Conservation (phyloP, 352 stramenopile genomes). For the Bremia lactucae region DNA sequence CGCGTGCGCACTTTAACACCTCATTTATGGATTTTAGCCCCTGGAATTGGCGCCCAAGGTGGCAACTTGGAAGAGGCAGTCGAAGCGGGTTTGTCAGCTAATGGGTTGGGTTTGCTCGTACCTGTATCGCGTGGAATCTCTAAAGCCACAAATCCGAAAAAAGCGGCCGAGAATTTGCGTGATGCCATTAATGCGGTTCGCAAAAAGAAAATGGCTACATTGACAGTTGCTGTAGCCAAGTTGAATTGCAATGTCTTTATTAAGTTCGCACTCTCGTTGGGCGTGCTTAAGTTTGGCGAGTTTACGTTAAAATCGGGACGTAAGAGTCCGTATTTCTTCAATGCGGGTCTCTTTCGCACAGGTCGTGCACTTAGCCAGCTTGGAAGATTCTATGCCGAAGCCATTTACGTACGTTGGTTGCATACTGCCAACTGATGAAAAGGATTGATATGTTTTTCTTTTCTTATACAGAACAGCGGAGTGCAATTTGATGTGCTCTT, state of each 20-base stretch:
- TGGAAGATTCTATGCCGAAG: slow-evolving; percentile 90
- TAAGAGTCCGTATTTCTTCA: slow-evolving; percentile 99
- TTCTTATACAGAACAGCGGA: slow-evolving; percentile 48
- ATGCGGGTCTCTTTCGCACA: slow-evolving; percentile 94
- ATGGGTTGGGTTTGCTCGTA: slow-evolving; percentile 91
- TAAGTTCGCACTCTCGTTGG: slow-evolving; percentile 90
- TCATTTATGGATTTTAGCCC: slow-evolving; percentile 95
- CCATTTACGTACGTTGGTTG: slow-evolving; percentile 72
- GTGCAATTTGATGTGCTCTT: slow-evolving; percentile 98
- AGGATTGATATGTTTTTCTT: slow-evolving; percentile 5
- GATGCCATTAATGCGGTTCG: slow-evolving; percentile 91
- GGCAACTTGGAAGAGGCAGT: slow-evolving; percentile 88
- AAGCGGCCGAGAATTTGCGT: slow-evolving; percentile 84
- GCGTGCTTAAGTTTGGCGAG: slow-evolving; percentile 95
- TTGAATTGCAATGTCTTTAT: slow-evolving; percentile 91
- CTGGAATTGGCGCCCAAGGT: slow-evolving; percentile 92
- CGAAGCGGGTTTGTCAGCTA: slow-evolving; percentile 54
- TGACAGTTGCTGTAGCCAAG: slow-evolving; percentile 2
- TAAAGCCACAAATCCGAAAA: slow-evolving; percentile 79
- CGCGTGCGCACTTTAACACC: slow-evolving; percentile 78
- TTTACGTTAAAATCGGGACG: slow-evolving; percentile 98
- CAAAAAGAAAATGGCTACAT: slow-evolving; percentile 31
- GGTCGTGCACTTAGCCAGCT: slow-evolving; percentile 88
- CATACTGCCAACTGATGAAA: neutral
- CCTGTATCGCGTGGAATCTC: slow-evolving; percentile 96